phyloP scores from a whole-genome alignment of 305 asterid genomes.

The Fraxinus velutina region DNA sequence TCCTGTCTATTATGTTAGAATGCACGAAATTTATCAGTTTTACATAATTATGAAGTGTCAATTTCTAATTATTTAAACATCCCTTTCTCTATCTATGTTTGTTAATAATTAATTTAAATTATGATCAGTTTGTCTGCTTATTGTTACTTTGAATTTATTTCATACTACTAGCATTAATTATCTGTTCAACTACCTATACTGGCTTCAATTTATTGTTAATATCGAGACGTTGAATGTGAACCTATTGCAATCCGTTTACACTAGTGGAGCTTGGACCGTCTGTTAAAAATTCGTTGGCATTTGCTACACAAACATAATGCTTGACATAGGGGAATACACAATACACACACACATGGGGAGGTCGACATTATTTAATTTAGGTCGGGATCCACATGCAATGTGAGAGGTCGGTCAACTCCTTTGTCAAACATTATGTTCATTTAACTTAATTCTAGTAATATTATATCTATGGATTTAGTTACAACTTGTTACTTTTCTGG shows the following conservation, averaged over 20 bases:
- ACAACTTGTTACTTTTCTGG: neutral
- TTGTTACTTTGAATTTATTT: neutral
- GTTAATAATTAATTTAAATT: too few species aligned
- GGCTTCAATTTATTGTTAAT: neutral
- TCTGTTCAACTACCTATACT: neutral
- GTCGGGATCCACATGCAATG: too few species aligned
- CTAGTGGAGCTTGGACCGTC: neutral
- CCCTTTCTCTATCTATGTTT: neutral
- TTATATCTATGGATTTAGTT: neutral
- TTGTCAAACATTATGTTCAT: too few species aligned
- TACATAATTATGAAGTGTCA: constrained; percentile 24
- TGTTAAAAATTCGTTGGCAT: neutral
- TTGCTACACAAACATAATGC: too few species aligned
- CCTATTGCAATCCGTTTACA: neutral
- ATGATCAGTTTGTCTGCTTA: neutral
- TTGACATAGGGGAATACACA: too few species aligned
- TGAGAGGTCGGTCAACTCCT: too few species aligned
- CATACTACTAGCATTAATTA: neutral
- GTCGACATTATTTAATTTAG: too few species aligned
- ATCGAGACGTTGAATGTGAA: neutral
- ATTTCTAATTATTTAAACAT: constrained; percentile 13
- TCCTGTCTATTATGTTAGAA: constrained; percentile 15
- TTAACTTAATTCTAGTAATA: neutral
- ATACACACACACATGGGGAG: too few species aligned
- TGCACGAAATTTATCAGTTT: constrained; percentile 40